Percentiles rank a stretch among this genome's conserved stretches.
phyloP scores from a whole-genome alignment of 1,139 yeast genomes.

The Yamadazyma atlantica region DNA sequence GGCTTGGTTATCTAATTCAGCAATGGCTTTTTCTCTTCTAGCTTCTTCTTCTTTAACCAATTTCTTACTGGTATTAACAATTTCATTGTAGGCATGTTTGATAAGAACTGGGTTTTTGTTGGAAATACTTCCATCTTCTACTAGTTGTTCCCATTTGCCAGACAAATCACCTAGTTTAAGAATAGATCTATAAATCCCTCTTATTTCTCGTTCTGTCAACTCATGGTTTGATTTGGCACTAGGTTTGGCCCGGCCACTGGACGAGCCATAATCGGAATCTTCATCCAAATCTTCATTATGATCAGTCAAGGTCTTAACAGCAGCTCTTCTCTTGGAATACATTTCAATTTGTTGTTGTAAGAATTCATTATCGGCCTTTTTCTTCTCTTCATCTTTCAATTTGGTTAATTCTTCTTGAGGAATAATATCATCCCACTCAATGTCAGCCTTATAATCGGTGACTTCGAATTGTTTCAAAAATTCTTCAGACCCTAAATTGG shows the following conservation, averaged over 20 bases:
- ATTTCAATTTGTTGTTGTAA: constrained; percentile 87
- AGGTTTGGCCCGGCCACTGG: constrained; percentile 2
- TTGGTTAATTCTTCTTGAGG: constrained; percentile 91
- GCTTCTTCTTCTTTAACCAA: constrained; percentile 67
- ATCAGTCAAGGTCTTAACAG: constrained; percentile 56
- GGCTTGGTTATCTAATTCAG: constrained; percentile 63
- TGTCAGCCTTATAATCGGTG: constrained; percentile 97
- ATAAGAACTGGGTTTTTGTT: constrained; percentile 83
- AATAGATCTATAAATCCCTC: constrained; percentile 83
- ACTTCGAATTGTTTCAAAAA: constrained; percentile 96
- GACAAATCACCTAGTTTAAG: constrained; percentile 79
- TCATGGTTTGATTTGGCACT: constrained; percentile 45
- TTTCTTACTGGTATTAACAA: constrained; percentile 60
- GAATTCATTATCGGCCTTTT: constrained; percentile 80
- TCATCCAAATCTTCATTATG: constrained; percentile 29
- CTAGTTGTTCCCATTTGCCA: constrained; percentile 82
- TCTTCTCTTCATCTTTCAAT: constrained; percentile 88
- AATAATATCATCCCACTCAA: constrained; percentile 98
- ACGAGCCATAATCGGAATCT: constrained; percentile 14
- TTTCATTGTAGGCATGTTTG: constrained; percentile 71
- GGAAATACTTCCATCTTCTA: constrained; percentile 87
- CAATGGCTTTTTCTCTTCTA: constrained; percentile 54
- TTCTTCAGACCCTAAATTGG: constrained; percentile 97
- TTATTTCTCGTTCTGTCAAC: constrained; percentile 81
- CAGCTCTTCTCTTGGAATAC: constrained; percentile 78